Percentiles rank a stretch among this genome's conserved stretches.
phyloP scores from a whole-genome alignment of 2,329 filamentous ascomycete species.

The Exophiala dermatitidis region DNA sequence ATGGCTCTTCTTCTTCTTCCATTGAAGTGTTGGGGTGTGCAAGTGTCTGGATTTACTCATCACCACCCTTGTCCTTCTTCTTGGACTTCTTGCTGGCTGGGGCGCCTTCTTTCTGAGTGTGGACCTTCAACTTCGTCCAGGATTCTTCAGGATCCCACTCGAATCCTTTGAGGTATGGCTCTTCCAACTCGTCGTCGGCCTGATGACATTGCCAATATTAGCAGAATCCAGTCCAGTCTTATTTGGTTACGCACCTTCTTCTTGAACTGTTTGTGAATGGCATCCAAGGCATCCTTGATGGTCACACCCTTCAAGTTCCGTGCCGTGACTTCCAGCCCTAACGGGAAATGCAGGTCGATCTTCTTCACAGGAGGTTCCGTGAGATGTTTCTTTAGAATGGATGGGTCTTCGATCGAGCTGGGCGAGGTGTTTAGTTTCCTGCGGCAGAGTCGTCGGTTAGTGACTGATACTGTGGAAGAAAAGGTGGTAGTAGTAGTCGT shows the following conservation, averaged over 20 bases:
- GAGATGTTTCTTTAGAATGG: constrained; percentile 73
- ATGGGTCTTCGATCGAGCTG: constrained; percentile 68
- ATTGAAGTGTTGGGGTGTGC: neutral
- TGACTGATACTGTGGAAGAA: neutral
- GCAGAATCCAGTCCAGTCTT: constrained; percentile 1
- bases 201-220: constrained; percentile 34
- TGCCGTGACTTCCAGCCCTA: constrained; percentile 80
- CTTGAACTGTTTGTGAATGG: constrained; percentile 93
- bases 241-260: constrained; percentile 64
- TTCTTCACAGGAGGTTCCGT: constrained; percentile 80
- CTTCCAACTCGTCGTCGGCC: constrained; percentile 85
- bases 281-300: constrained; percentile 92
- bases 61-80: constrained; percentile 43
- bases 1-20: neutral
- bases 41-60: constrained; percentile 19
- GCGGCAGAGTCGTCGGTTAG: constrained; percentile 1
- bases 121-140: constrained; percentile 80
- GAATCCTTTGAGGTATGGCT: constrained; percentile 83
- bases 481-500: constrained; percentile 34
- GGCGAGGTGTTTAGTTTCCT: constrained; percentile 95
- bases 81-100: constrained; percentile 57
- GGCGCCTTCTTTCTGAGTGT: constrained; percentile 66
- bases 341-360: constrained; percentile 85
- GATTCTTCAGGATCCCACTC: constrained; percentile 93
- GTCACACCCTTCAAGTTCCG: constrained; percentile 91